Evolutionary conservation across 2,329 filamentous ascomycete genomes (phyloP).

Genomic region (Pseudopyricularia cyperi): DNA sequence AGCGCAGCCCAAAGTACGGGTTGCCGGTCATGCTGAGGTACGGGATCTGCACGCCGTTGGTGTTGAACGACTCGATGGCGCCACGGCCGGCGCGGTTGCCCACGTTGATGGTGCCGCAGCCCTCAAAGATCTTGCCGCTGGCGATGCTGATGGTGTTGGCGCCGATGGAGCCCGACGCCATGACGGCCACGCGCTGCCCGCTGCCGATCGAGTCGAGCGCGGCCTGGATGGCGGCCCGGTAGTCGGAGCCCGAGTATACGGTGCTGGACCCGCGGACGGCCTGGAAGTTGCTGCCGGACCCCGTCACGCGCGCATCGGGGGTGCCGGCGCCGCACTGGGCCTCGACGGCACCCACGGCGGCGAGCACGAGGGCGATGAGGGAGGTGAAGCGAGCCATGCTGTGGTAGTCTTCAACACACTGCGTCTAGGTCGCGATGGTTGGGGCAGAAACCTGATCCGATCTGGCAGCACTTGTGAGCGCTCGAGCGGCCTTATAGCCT

Average conservation of each 20-base stretch:
- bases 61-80: constrained; percentile 36
- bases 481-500: neutral
- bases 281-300: constrained; percentile 28
- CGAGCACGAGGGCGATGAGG: constrained; percentile 25
- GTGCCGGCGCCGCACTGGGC: constrained; percentile 35
- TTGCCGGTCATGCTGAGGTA: constrained; percentile 44
- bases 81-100: constrained; percentile 28
- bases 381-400: constrained; percentile 20
- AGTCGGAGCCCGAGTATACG: constrained; percentile 40
- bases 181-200: constrained; percentile 39
- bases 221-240: constrained; percentile 38
- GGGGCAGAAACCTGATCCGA: neutral
- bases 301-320: constrained; percentile 31
- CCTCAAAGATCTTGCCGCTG: constrained; percentile 44
- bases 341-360: constrained; percentile 21
- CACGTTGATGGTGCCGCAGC: constrained; percentile 41
- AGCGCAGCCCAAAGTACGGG: constrained; percentile 43
- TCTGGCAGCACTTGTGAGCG: neutral
- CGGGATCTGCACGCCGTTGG: constrained; percentile 35
- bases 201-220: constrained; percentile 36
- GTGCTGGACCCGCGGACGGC: constrained; percentile 27
- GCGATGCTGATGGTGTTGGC: constrained; percentile 35
- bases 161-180: constrained; percentile 41
- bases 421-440: neutral
- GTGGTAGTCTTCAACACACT: neutral